Evolutionary conservation across 176 grass and related monocot genomes (phyloP).

Genomic region (Oryza glaberrima): DNA sequence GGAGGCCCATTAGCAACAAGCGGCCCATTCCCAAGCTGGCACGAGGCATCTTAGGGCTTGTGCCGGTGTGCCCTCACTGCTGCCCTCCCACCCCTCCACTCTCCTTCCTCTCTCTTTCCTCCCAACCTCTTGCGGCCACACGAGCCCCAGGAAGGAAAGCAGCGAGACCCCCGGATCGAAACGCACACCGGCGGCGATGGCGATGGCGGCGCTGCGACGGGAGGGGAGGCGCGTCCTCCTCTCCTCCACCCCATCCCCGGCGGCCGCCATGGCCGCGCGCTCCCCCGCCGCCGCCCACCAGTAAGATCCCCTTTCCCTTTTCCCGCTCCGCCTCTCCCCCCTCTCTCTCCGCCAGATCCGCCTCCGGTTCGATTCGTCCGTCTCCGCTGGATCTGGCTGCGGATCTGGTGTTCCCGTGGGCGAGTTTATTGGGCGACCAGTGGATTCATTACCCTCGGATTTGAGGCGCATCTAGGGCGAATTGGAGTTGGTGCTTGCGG

Average conservation of each 20-base stretch:
- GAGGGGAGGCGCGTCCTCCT: conserved; percentile 71
- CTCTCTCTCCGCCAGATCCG: background rate
- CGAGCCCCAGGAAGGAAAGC: background rate
- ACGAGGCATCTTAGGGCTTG: no score
- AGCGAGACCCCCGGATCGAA: no score
- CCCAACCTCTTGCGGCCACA: background rate
- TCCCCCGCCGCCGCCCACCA: conserved; percentile 47
- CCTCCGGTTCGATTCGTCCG: conserved; percentile 2
- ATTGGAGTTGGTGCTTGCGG: background rate
- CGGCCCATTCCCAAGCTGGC: no score
- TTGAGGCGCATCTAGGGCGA: background rate
- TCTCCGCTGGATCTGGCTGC: background rate
- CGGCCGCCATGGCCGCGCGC: conserved; percentile 44
- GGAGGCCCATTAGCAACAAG: no score
- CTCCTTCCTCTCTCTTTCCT: background rate
- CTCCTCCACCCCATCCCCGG: conserved; percentile 34
- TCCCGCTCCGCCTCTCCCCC: no score
- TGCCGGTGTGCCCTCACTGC: no score
- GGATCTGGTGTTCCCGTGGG: conserved; percentile 13
- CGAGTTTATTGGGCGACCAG: background rate
- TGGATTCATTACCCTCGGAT: background rate
- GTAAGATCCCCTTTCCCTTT: conserved; percentile 34
- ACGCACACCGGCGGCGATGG: conserved; percentile 48
- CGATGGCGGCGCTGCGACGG: conserved; percentile 70
- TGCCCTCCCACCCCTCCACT: background rate